Conservation (phyloP, 495 filamentous ascomycete genomes). For the Oleoguttula mirabilis region DNA sequence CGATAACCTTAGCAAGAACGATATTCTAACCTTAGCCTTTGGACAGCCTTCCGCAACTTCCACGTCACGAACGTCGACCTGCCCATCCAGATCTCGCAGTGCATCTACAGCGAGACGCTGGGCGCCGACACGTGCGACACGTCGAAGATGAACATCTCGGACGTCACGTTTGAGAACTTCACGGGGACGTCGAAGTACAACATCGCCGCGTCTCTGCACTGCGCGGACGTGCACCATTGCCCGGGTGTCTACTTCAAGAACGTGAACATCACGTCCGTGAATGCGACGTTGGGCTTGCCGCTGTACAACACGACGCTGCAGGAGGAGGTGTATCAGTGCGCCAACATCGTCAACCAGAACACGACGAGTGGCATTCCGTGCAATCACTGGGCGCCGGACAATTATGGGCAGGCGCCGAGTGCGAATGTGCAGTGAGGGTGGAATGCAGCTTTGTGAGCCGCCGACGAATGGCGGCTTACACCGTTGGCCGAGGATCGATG, state of each 20-base stretch:
- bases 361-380: conserved; percentile 16
- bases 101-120: conserved; percentile 39
- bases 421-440: conserved; percentile 7
- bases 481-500: no score
- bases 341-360: conserved; percentile 17
- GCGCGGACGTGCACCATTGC: conserved; percentile 37
- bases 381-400: conserved; percentile 11
- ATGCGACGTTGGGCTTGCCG: conserved; percentile 11
- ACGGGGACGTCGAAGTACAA: conserved; percentile 44
- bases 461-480: no score
- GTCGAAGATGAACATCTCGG: conserved; percentile 34
- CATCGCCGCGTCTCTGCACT: conserved; percentile 43
- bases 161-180: conserved; percentile 44
- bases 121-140: conserved; percentile 35
- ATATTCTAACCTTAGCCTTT: no score
- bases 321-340: conserved; percentile 8
- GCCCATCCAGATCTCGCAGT: conserved; percentile 47
- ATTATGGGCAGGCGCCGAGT: conserved; percentile 9
- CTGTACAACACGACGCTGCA: conserved; percentile 7
- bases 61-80: conserved; percentile 43
- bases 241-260: conserved; percentile 37
- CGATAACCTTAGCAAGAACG: no score
- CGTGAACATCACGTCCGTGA: conserved; percentile 34
- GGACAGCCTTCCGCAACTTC: conserved; percentile 40
- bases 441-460: no score